Conservation (phyloP, 1,284 basidiomycete genomes). For the Limonomyces culmigenus region DNA sequence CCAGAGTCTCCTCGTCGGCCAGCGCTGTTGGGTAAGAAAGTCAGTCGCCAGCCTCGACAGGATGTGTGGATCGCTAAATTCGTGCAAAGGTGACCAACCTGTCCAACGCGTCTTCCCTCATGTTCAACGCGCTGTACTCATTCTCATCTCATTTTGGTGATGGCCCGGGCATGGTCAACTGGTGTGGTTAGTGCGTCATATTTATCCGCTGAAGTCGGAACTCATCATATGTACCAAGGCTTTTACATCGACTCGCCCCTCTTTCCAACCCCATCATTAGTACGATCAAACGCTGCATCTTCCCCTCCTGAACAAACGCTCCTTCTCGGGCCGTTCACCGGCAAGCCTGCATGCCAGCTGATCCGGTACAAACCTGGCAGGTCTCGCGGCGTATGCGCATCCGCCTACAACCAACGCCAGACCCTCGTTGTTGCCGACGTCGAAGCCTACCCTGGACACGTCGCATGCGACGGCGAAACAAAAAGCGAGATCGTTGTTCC, state of each 20-base stretch:
- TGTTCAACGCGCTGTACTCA: slow-evolving; percentile 60
- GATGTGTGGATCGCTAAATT: background rate
- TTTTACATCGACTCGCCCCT: slow-evolving; percentile 64
- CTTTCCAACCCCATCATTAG: slow-evolving; percentile 32
- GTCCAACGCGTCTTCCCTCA: slow-evolving; percentile 63
- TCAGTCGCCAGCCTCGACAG: background rate
- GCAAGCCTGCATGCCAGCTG: slow-evolving; percentile 76
- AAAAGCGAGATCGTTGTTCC: slow-evolving; percentile 79
- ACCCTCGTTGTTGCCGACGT: slow-evolving; percentile 60
- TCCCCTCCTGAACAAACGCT: slow-evolving; percentile 17
- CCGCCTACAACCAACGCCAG: slow-evolving; percentile 40
- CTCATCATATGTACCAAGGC: slow-evolving; percentile 24
- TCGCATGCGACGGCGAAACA: slow-evolving; percentile 77
- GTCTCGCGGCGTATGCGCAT: slow-evolving; percentile 66
- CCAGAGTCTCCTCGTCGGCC: slow-evolving; percentile 39
- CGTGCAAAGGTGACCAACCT: slow-evolving; percentile 61
- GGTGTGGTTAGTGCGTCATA: slow-evolving; percentile 55
- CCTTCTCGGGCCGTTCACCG: slow-evolving; percentile 72
- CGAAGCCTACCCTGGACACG: slow-evolving; percentile 71
- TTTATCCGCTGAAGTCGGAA: background rate
- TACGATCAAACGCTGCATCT: slow-evolving; percentile 4
- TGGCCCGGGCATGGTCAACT: slow-evolving; percentile 58
- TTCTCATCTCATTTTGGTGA: slow-evolving; percentile 52
- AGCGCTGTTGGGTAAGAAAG: slow-evolving; percentile 54
- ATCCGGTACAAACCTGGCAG: slow-evolving; percentile 44